Base-by-base conservation (phyloP, 192 early-diverging fungal species). In the Mortierella claussenii region DNA sequence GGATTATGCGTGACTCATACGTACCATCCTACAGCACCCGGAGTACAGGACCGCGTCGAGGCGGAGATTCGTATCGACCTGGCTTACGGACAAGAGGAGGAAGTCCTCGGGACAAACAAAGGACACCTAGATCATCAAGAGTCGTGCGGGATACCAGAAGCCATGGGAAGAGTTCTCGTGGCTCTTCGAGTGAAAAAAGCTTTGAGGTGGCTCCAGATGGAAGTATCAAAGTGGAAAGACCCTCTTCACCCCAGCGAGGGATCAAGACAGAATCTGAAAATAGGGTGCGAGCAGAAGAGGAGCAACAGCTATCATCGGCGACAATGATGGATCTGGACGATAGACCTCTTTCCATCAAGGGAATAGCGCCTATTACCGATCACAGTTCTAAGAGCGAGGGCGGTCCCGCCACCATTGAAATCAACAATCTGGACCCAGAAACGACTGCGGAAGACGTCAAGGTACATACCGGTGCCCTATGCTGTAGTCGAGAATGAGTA, bases 361-460 rank as follows among this genome's bases (percentile, higher is more conserved):
- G 65, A 37, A 43, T 33, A 27, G 55, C 47, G 0, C 55, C 54
- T 11, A 27, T 1, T 2, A 40, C 30, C 5, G 57, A 59, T 4
- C 11, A 53, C 9, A 27, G 24, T 28, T 18, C 6, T 31, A 36
- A 21, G 28, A 27, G 13, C 32, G 58, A 69, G 9, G 33, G 31
- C 15, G 67, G 57, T 12, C 64, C 65, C 6, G 73, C 46, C 13
- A 76, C 73, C 15, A 62, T 76, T 26, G 64, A 76, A 26, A 76
- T 76, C 34, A 65, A 76, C 15, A 76, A 76, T 36, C 37, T 76
- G 57, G 73, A 76, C 27, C 65, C 58, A n/a, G 73, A 47, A 65
- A 76, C 73, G 0, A 76, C 73, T 10, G 50, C 73, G 28, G 73
- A 76, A 30, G 73, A 76, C 62, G 73, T 76, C 4, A 66, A 76